Evolutionary conservation across 2,329 filamentous ascomycete species (phyloP).

Genomic region (Penicillium palitans): DNA sequence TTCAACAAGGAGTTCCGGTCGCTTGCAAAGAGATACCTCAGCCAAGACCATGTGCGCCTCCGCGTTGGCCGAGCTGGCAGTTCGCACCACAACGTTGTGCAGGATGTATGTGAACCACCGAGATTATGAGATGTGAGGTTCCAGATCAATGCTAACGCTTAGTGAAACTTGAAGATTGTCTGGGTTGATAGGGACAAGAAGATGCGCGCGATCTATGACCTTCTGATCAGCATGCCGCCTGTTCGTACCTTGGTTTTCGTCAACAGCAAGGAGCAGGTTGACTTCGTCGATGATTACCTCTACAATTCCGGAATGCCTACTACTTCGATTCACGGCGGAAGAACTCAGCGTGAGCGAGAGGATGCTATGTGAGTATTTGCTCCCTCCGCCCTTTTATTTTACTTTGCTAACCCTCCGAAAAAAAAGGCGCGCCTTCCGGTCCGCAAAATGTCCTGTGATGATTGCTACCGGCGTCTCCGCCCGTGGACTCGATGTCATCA

Average conservation of each 20-base stretch:
- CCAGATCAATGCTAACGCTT: background rate
- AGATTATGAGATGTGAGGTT: background rate
- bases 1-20: constrained; percentile 79
- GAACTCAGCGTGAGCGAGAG: constrained; percentile 88
- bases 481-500: constrained; percentile 83
- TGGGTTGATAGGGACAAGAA: constrained; percentile 67
- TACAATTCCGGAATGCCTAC: constrained; percentile 78
- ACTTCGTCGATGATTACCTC: constrained; percentile 83
- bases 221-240: constrained; percentile 69
- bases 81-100: constrained; percentile 77
- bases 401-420: background rate
- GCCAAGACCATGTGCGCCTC: constrained; percentile 73
- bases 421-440: constrained; percentile 72
- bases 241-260: constrained; percentile 86
- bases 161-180: constrained; percentile 52
- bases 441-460: constrained; percentile 72
- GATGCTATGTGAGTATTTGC: constrained; percentile 68
- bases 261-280: constrained; percentile 74
- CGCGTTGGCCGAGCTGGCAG: constrained; percentile 85
- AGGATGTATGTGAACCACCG: constrained; percentile 51
- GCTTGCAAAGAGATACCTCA: constrained; percentile 74
- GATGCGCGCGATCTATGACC: constrained; percentile 67
- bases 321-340: constrained; percentile 84
- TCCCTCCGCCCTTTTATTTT: background rate
- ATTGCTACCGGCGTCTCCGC: constrained; percentile 84